Evolutionary conservation across 805 yeast species (phyloP), one percentile per base, ranked within the genome.

Genomic region (Zygoascus biomembranicola): DNA sequence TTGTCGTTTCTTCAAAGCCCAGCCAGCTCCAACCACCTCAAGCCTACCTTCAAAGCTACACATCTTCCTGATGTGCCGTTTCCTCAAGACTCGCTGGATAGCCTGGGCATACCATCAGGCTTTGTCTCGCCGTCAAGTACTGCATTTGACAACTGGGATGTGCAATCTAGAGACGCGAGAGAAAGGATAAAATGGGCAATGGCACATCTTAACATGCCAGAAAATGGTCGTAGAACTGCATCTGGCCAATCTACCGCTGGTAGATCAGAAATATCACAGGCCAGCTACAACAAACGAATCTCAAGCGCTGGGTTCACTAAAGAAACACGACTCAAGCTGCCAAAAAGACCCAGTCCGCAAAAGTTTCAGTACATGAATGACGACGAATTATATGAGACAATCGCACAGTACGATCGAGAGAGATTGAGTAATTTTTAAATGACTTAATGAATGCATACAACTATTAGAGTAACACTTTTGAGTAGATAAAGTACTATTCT

Each of bases 91-190:
- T 20, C 39, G 10, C 43, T 31, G 18, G 35, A 23, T 23, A 28
- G 19, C 8, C 43, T 32, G 10, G 16, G 28, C 10, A 32, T 26
- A 5, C 52, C 48, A 18, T 43, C 11, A 32, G 49, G 43, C n/a
- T 35, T 5, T n/a, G 39, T 4, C 5, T 8, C 9, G 8, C 39
- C 13, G 16, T 46, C 32, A 20, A 18, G 32, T n/a, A 19, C 49
- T 32, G 57, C 51, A 5, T 52, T 57, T 37, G 60, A 57, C 46
- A 47, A 52, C n/a, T 57, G 60, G 60, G 60, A 57, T 20, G 53
- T 57, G 37, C 54, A 54, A 37, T 50, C 55, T 37, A 14, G 53
- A 20, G 58, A 55, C 13, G 44, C 49, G n/a, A 43, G 43, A 18
- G 60, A 57, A 11, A 46, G 56, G 2, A 14, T 51, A 3, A 32